Evolutionary conservation across 2,329 filamentous ascomycete genomes (phyloP).

Genomic region (Hypoxylon sp.): DNA sequence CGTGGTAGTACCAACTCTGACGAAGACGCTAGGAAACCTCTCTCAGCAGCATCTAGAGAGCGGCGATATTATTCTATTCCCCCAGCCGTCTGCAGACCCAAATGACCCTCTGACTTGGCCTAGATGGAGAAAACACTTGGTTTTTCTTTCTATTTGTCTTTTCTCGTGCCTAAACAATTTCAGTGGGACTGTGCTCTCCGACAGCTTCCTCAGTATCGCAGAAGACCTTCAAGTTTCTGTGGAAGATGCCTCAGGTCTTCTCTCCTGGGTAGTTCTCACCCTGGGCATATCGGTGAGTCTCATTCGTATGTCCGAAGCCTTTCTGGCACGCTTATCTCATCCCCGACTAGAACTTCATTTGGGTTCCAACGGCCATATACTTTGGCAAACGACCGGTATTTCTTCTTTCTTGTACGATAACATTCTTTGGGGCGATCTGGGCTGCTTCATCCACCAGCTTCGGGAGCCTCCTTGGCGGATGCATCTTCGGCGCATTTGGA

Average conservation of each 20-base stretch:
- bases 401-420: conserved; percentile 23
- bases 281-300: conserved; percentile 26
- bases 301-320: too few species aligned
- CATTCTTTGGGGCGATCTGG: conserved; percentile 25
- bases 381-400: conserved; percentile 30
- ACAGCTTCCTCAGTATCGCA: conserved; percentile 26
- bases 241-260: conserved; percentile 24
- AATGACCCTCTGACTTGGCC: conserved; percentile 31
- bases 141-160: conserved; percentile 25
- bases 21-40: conserved; percentile 2
- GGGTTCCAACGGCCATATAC: conserved; percentile 31
- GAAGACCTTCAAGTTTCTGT: conserved; percentile 21
- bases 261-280: conserved; percentile 29
- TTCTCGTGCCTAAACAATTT: conserved; percentile 32
- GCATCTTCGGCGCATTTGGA: conserved; percentile 25
- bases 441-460: conserved; percentile 20
- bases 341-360: conserved; percentile 23
- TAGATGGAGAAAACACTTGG: conserved; percentile 26
- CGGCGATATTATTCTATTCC: conserved; percentile 28
- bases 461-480: conserved; percentile 20
- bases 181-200: conserved; percentile 27
- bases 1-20: neutral
- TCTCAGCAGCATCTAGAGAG: conserved; percentile 14
- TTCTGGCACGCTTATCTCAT: neutral
- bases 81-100: conserved; percentile 28